Evolutionary conservation across 1,139 yeast genomes (phyloP).

Genomic region (Pichia sp.): DNA sequence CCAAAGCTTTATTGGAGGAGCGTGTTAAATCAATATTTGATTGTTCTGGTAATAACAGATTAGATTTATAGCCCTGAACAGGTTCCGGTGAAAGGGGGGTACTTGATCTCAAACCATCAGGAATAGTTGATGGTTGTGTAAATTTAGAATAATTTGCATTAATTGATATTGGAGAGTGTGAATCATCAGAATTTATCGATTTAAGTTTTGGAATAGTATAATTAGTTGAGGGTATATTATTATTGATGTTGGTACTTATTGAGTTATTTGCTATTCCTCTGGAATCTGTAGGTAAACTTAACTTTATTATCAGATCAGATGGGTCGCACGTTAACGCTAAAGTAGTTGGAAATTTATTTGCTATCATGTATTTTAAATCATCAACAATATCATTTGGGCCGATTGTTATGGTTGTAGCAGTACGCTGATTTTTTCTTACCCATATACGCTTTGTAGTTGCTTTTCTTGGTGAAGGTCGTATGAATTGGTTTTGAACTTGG

Average conservation of each 20-base stretch:
- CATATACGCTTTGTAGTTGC: conserved; percentile 45
- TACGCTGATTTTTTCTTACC: conserved; percentile 53
- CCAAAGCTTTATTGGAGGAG: conserved; percentile 13
- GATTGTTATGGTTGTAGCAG: conserved; percentile 63
- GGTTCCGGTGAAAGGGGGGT: conserved; percentile 15
- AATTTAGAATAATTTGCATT: background rate
- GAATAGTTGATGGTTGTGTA: conserved; percentile 15
- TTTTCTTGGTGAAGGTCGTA: conserved; percentile 8
- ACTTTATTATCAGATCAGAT: conserved; percentile 51
- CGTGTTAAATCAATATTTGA: background rate
- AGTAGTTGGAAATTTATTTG: conserved; percentile 63
- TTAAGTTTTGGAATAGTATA: background rate
- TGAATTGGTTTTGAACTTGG: conserved; percentile 2
- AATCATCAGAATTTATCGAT: conserved; percentile 4
- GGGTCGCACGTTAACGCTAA: conserved; percentile 61
- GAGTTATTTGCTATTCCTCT: background rate
- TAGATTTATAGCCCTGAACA: conserved; percentile 17
- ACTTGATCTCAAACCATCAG: conserved; percentile 7
- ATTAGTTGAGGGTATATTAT: background rate
- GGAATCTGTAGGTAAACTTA: conserved; percentile 27
- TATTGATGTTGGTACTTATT: background rate
- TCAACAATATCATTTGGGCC: conserved; percentile 57
- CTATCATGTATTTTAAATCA: conserved; percentile 59
- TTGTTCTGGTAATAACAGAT: conserved; percentile 1
- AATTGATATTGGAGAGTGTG: conserved; percentile 3